Percentiles rank a stretch among this genome's conserved stretches.
Conservation (phyloP, 768 basidiomycete species). For the Hirschioporus abietinus region DNA sequence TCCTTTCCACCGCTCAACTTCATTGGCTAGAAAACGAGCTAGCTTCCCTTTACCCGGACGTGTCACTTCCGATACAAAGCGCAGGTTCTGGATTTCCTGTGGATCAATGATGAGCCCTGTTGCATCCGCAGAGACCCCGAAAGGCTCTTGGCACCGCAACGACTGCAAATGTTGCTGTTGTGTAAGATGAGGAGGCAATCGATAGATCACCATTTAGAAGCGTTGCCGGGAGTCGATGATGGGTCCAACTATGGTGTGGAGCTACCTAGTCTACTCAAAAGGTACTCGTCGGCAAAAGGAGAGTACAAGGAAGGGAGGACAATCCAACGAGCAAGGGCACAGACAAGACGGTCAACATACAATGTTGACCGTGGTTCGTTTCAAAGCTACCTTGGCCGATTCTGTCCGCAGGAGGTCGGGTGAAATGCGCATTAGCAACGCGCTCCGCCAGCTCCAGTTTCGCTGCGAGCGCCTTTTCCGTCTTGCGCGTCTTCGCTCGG, state of each 20-base stretch:
- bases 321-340: slow-evolving; percentile 2
- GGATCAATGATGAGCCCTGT: slow-evolving; percentile 45
- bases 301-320: background rate
- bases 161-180: slow-evolving; percentile 15
- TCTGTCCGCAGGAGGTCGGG: background rate
- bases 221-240: background rate
- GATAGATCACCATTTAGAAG: background rate
- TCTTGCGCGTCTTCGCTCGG: slow-evolving; percentile 39
- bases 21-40: slow-evolving; percentile 56
- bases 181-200: slow-evolving; percentile 18
- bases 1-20: slow-evolving; percentile 51
- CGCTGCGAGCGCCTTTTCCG: slow-evolving; percentile 11
- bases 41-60: slow-evolving; percentile 64
- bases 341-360: slow-evolving; percentile 1
- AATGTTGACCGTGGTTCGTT: slow-evolving; percentile 1
- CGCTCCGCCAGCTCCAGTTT: slow-evolving; percentile 15
- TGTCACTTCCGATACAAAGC: slow-evolving; percentile 54
- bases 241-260: background rate
- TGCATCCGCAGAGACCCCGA: slow-evolving; percentile 20
- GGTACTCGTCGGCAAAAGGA: background rate
- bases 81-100: slow-evolving; percentile 54
- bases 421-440: slow-evolving; percentile 2
- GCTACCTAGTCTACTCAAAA: slow-evolving; percentile 5
- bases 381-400: background rate
- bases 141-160: slow-evolving; percentile 19